These are phyloP conservation scores for Colletotrichum lentis DNA, from an alignment of 2,329 filamentous ascomycete species.

Conservation along the genomic window DNA sequence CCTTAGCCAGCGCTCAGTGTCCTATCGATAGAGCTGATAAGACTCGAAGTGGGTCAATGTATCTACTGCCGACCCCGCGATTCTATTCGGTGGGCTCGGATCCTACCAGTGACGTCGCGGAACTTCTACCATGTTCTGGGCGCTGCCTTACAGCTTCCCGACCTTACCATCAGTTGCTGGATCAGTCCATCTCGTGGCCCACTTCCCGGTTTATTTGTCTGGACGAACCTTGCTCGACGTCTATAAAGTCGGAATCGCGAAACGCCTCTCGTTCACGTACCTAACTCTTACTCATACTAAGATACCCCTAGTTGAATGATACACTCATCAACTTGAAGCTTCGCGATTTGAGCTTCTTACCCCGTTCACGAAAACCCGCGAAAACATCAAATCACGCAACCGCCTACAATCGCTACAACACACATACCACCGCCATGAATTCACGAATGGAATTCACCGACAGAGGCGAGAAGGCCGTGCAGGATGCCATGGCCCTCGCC, in stretches of 20 bases:
- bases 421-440: slow-evolving; percentile 64
- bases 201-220: slow-evolving; percentile 32
- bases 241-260: slow-evolving; percentile 30
- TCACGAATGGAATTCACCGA: slow-evolving; percentile 92
- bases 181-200: slow-evolving; percentile 36
- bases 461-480: slow-evolving; percentile 86
- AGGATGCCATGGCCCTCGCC: slow-evolving; percentile 86
- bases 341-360: slow-evolving; percentile 33
- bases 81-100: slow-evolving; percentile 27
- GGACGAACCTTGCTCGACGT: slow-evolving; percentile 13
- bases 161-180: slow-evolving; percentile 23
- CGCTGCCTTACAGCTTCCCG: slow-evolving; percentile 40
- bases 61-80: slow-evolving; percentile 30
- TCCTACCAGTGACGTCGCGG: slow-evolving; percentile 42
- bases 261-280: neutral
- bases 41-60: neutral
- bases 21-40: slow-evolving; percentile 21
- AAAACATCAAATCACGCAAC: slow-evolving; percentile 37
- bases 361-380: slow-evolving; percentile 1
- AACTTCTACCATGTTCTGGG: slow-evolving; percentile 41
- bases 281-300: slow-evolving; percentile 16
- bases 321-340: slow-evolving; percentile 34
- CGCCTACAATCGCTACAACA: slow-evolving; percentile 27
- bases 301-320: slow-evolving; percentile 36
- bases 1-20: neutral